Base-by-base conservation (phyloP, 2,329 filamentous ascomycete species). In the Acephala macrosclerotiorum region DNA sequence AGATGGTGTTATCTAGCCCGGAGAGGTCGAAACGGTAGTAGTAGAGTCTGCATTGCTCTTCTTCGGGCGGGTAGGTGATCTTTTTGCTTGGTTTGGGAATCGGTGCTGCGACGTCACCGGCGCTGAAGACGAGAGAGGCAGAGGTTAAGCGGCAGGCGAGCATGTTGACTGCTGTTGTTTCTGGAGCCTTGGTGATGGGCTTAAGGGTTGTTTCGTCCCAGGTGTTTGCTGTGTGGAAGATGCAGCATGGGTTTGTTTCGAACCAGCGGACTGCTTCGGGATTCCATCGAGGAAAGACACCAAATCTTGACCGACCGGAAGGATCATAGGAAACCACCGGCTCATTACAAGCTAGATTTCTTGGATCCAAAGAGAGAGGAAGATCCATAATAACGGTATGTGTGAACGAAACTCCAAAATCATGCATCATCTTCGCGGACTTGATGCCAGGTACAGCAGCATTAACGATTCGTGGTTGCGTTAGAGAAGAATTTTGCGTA, bases 381-480 rank as follows among this genome's bases (percentile, higher is more conserved):
- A 92, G 80, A 71, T 93, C 90, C 77, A 92, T 83, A 63, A 92
- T 90, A 42, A 92, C 78, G 0, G 89, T 91, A 71, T 91, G 83
- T 5, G 74, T 76, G 5, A 78, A 81, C 1, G 89, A 90, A 1
- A 89, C 89, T 16, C 90, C 90, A 76, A 92, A 92, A 74, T 92
- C 90, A 73, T 92, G 90, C 89, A 92, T 92, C 84, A 92, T 89
- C 74, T 89, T 91, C 1, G 89, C 86, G 1, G 85, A 85, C 3
- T 80, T 79, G 29, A 92, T 81, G 0, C 89, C 89, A 0, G 88
- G 84, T 0, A 92, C 82, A 0, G 87, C 80, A 7, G 81, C 77
- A 68, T 87, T 87, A 63, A 90, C 64, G 35, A 75, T 64, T 58
- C 72, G 70, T 0, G 73, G 64, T 0, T 74, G 72, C 35, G 55